Conservation (phyloP, 2,329 filamentous ascomycete genomes). For the Penicillium sp. region DNA sequence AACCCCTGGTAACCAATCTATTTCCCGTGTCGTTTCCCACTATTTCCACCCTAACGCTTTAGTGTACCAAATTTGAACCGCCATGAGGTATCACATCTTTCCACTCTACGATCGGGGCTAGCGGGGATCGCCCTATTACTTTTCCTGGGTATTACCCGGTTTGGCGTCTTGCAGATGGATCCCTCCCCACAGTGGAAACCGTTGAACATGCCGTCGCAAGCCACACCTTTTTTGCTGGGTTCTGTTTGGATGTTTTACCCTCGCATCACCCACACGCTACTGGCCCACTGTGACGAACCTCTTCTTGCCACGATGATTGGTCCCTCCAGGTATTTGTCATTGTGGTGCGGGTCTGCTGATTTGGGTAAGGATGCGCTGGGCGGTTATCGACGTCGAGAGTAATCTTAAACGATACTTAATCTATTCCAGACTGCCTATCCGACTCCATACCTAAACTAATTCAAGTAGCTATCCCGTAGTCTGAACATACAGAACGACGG, state of each 20-base stretch:
- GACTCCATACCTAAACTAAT: not conserved
- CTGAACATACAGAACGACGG: no score
- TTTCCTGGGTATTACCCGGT: constrained; percentile 16
- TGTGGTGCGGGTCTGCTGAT: constrained; percentile 8
- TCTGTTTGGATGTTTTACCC: constrained; percentile 6
- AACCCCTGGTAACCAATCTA: constrained; percentile 21
- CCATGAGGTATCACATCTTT: not conserved
- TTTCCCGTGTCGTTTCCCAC: constrained; percentile 17
- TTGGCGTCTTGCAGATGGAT: constrained; percentile 18
- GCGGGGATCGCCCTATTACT: constrained; percentile 16
- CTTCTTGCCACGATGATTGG: constrained; percentile 13
- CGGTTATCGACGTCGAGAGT: constrained; percentile 16
- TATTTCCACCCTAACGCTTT: constrained; percentile 17
- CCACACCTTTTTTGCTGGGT: constrained; percentile 24
- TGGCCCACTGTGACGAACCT: constrained; percentile 16
- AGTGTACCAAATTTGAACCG: constrained; percentile 10
- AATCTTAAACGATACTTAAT: constrained; percentile 16
- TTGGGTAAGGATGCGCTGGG: constrained; percentile 17
- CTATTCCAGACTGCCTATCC: constrained; percentile 17
- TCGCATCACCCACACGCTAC: constrained; percentile 7
- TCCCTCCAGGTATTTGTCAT: constrained; percentile 25
- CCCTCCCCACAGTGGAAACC: constrained; percentile 25
- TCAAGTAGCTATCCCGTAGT: no score
- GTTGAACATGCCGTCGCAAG: constrained; percentile 22
- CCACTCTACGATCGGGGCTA: constrained; percentile 14